Conservation (phyloP, 163 green algal genomes). For the Prototheca wickerhamii region DNA sequence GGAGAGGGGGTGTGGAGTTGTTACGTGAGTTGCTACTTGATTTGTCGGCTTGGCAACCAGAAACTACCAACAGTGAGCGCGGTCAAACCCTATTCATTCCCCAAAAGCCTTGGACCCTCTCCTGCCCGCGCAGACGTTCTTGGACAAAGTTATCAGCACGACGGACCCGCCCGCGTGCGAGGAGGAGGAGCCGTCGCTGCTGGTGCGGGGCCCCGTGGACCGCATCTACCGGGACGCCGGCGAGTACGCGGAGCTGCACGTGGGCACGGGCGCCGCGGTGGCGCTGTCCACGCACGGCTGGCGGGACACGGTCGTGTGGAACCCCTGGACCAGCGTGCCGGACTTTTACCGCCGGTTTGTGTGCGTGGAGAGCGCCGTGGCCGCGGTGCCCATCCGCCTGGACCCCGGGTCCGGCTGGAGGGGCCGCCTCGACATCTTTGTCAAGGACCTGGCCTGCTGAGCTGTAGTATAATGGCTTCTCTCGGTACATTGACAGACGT, state of each 20-base stretch:
- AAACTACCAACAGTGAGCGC: no score
- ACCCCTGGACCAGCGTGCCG: slow-evolving; percentile 23
- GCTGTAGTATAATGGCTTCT: no score
- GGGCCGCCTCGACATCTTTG: slow-evolving; percentile 4
- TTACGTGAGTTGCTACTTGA: no score
- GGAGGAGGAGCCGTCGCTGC: not conserved
- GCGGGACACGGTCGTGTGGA: slow-evolving; percentile 65
- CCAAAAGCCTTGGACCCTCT: no score
- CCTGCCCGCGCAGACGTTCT: slow-evolving; percentile 20
- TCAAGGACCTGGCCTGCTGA: slow-evolving; percentile 5
- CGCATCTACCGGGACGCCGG: slow-evolving; percentile 70
- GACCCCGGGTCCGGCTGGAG: slow-evolving; percentile 14
- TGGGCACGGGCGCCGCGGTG: slow-evolving; percentile 76
- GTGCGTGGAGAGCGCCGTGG: slow-evolving; percentile 67
- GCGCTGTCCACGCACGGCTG: slow-evolving; percentile 49
- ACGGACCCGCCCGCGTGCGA: not conserved
- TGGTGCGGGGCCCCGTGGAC: slow-evolving; percentile 22
- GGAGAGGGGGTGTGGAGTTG: no score
- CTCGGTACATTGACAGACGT: no score
- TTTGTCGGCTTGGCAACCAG: not conserved
- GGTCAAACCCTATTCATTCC: not conserved
- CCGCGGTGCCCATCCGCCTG: not conserved
- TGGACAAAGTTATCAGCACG: slow-evolving; percentile 21
- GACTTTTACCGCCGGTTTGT: slow-evolving; percentile 45
- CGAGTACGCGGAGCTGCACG: slow-evolving; percentile 71